Evolutionary conservation across 2,329 filamentous ascomycete genomes (phyloP).

Genomic region (Alternaria atra): DNA sequence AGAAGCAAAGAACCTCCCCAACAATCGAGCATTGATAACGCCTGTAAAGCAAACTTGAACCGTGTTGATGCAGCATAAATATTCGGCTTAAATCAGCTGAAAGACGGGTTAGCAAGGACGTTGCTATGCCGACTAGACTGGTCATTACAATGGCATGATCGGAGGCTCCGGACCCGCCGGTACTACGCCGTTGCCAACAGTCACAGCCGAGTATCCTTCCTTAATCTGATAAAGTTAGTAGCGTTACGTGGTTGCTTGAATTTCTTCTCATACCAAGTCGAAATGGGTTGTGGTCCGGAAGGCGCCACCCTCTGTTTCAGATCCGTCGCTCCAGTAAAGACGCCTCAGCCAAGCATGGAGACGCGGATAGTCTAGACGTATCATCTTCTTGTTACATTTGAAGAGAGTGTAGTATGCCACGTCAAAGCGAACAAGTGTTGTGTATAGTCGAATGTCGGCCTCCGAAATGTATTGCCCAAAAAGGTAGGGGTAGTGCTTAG

Average conservation of each 20-base stretch:
- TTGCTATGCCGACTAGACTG: neutral
- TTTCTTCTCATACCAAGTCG: conserved; percentile 29
- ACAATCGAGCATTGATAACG: neutral
- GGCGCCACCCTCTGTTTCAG: conserved; percentile 36
- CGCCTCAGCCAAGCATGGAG: conserved; percentile 82
- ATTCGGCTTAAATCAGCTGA: no score
- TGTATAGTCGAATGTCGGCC: conserved; percentile 59
- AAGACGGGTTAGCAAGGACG: neutral
- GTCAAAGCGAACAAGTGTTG: conserved; percentile 69
- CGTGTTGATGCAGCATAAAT: neutral
- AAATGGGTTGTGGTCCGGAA: conserved; percentile 45
- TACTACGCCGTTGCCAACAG: conserved; percentile 33
- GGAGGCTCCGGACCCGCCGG: conserved; percentile 31
- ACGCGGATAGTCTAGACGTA: conserved; percentile 81
- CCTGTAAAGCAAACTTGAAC: neutral
- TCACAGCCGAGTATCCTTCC: conserved; percentile 38
- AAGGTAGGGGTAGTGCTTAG: conserved; percentile 69
- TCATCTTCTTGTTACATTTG: conserved; percentile 84
- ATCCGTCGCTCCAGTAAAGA: conserved; percentile 77
- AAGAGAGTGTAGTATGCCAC: conserved; percentile 64
- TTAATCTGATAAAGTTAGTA: conserved; percentile 37
- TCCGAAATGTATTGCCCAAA: conserved; percentile 70
- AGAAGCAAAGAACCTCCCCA: neutral
- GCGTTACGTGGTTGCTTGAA: neutral
- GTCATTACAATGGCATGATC: conserved; percentile 28